phyloP scores from a whole-genome alignment of 2,329 filamentous ascomycete species.

The Scopulariopsis brevicaulis region DNA sequence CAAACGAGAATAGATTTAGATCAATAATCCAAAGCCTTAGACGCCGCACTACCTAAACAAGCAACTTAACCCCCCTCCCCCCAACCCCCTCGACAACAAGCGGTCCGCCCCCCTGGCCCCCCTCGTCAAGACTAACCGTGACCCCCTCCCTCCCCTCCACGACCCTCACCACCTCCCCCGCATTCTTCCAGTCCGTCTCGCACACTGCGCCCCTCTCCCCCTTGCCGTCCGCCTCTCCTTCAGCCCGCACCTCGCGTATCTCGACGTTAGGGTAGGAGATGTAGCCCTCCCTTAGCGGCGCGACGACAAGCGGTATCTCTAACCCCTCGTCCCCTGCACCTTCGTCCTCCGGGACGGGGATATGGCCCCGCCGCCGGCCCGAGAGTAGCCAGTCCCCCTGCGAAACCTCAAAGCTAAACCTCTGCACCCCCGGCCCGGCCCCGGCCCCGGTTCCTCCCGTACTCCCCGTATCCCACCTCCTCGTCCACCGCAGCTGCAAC shows the following conservation, averaged over 20 bases:
- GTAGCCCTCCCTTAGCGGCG: conserved; percentile 69
- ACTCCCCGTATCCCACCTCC: conserved; percentile 43
- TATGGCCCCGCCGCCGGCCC: conserved; percentile 69
- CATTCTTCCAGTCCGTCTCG: conserved; percentile 71
- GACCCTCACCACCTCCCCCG: conserved; percentile 67
- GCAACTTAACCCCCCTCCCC: background rate
- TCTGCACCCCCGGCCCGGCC: conserved; percentile 12
- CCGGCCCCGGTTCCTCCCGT: conserved; percentile 15
- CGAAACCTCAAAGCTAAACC: conserved; percentile 73
- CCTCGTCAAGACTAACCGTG: conserved; percentile 61
- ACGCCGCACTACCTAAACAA: background rate
- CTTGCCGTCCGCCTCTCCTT: conserved; percentile 6
- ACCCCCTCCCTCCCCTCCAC: conserved; percentile 59
- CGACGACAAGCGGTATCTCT: conserved; percentile 59
- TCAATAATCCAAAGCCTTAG: too few species aligned
- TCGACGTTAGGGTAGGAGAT: conserved; percentile 71
- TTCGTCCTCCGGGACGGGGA: conserved; percentile 38
- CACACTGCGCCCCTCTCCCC: conserved; percentile 25
- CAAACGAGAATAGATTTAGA: too few species aligned
- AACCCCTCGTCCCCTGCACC: conserved; percentile 3
- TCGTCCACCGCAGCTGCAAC: conserved; percentile 51
- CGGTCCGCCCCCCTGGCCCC: conserved; percentile 52
- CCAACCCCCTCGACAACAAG: conserved; percentile 46
- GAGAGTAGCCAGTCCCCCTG: conserved; percentile 78
- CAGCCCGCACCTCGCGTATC: conserved; percentile 48